Conservation (phyloP, 129 eudicot genomes). For the Saposhnikovia divaricata region DNA sequence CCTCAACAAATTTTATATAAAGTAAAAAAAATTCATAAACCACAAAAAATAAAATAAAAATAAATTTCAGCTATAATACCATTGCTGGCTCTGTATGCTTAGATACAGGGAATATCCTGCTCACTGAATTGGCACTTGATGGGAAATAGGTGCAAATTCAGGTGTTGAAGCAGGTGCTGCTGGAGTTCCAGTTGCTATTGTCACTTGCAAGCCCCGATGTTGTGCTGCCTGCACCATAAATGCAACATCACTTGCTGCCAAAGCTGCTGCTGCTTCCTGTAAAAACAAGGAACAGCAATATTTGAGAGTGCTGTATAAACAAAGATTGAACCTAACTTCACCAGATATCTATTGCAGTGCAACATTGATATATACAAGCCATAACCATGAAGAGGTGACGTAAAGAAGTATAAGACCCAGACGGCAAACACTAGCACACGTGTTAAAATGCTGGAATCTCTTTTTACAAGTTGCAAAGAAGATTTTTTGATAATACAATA, state of each 20-base stretch:
- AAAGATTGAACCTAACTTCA: not conserved
- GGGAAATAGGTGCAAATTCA: conserved; percentile 16
- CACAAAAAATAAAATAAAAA: not conserved
- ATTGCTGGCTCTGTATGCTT: not conserved
- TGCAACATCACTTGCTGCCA: conserved; percentile 64
- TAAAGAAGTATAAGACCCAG: not conserved
- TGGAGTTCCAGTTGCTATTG: conserved; percentile 37
- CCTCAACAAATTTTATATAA: not conserved
- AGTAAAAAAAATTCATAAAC: not conserved
- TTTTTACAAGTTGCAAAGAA: not conserved
- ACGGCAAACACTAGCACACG: not conserved
- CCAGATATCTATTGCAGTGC: not conserved
- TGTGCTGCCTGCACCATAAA: conserved; percentile 62
- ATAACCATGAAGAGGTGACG: not conserved
- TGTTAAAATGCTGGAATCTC: not conserved
- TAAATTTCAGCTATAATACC: not conserved
- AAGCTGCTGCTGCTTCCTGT: conserved; percentile 61
- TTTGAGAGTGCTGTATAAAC: not conserved
- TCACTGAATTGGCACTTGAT: conserved; percentile 23
- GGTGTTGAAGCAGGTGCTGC: conserved; percentile 24
- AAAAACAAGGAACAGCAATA: not conserved
- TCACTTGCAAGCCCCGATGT: conserved; percentile 61
- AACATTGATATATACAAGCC: not conserved
- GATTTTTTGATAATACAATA: not conserved
- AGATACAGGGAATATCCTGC: not conserved